phyloP scores from a whole-genome alignment of 345 rosid species.

The Salix koriyanagi region DNA sequence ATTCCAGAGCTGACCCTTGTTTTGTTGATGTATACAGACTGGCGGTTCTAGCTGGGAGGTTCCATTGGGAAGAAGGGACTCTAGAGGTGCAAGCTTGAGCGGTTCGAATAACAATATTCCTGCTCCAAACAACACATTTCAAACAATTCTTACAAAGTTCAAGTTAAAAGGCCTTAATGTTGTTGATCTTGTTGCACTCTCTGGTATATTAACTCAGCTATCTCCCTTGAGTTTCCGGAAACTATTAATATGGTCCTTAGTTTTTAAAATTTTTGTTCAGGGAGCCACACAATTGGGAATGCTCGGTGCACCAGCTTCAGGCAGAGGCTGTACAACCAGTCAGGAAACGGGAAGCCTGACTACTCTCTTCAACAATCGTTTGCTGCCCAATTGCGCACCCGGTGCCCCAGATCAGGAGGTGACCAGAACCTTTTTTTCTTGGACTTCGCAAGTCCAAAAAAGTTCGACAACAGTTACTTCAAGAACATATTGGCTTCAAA shows the following conservation, averaged over 20 bases:
- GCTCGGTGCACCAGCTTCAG: slow-evolving; percentile 83
- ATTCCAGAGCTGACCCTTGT: background rate
- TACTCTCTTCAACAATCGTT: slow-evolving; percentile 19
- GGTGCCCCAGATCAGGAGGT: slow-evolving; percentile 30
- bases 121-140: slow-evolving; percentile 36
- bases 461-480: slow-evolving; percentile 82
- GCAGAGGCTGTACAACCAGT: slow-evolving; percentile 71
- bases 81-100: slow-evolving; percentile 29
- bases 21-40: slow-evolving; percentile 31
- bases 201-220: slow-evolving; percentile 13
- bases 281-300: slow-evolving; percentile 85
- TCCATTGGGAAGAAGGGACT: slow-evolving; percentile 81
- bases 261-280: slow-evolving; percentile 12
- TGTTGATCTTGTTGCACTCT: slow-evolving; percentile 31
- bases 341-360: slow-evolving; percentile 75
- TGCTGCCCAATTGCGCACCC: slow-evolving; percentile 17
- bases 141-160: slow-evolving; percentile 28
- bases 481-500: slow-evolving; percentile 61
- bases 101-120: slow-evolving; percentile 34
- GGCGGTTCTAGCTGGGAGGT: slow-evolving; percentile 92
- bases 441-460: slow-evolving; percentile 40
- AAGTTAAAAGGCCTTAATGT: slow-evolving; percentile 26
- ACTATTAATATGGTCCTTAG: background rate
- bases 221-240: background rate
- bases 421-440: slow-evolving; percentile 29